These are phyloP conservation scores for Coriaria nepalensis DNA, from an alignment of 306 rosid genomes.

Conservation along the genomic window DNA sequence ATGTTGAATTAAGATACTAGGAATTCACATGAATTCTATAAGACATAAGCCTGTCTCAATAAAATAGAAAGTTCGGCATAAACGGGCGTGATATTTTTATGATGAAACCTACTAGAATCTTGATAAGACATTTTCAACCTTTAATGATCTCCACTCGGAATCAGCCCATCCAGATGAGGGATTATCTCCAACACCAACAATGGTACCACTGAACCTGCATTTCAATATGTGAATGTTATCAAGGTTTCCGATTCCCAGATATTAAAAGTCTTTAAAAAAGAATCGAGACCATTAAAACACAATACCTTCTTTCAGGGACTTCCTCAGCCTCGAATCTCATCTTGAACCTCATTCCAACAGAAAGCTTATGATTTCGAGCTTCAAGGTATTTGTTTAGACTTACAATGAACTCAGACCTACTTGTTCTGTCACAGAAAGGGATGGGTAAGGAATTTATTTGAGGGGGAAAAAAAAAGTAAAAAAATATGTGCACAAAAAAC, in stretches of 20 bases:
- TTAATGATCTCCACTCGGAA: constrained; percentile 94
- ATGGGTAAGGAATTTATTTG: constrained; percentile 10
- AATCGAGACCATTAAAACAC: neutral
- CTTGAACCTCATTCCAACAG: constrained; percentile 96
- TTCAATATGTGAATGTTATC: constrained; percentile 6
- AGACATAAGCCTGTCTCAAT: too few species aligned
- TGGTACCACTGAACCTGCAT: constrained; percentile 91
- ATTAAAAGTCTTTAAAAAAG: constrained; percentile 3
- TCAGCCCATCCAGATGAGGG: constrained; percentile 63
- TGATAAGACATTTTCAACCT: constrained; percentile 31
- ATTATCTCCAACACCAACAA: constrained; percentile 85
- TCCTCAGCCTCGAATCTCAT: constrained; percentile 99
- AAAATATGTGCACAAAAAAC: neutral
- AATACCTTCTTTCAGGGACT: constrained; percentile 94
- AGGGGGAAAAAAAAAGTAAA: constrained; percentile 1
- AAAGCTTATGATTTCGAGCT: constrained; percentile 73
- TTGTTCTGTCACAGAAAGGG: constrained; percentile 51
- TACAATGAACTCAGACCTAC: constrained; percentile 87
- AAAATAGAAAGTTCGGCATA: too few species aligned
- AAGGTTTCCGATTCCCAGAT: neutral
- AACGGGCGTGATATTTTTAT: too few species aligned
- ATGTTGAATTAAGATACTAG: too few species aligned
- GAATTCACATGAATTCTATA: too few species aligned
- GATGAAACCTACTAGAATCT: neutral
- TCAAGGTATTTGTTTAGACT: constrained; percentile 89